These are phyloP conservation scores for Penicillium freii DNA, from an alignment of 2,329 filamentous ascomycete genomes.

Conservation along the genomic window DNA sequence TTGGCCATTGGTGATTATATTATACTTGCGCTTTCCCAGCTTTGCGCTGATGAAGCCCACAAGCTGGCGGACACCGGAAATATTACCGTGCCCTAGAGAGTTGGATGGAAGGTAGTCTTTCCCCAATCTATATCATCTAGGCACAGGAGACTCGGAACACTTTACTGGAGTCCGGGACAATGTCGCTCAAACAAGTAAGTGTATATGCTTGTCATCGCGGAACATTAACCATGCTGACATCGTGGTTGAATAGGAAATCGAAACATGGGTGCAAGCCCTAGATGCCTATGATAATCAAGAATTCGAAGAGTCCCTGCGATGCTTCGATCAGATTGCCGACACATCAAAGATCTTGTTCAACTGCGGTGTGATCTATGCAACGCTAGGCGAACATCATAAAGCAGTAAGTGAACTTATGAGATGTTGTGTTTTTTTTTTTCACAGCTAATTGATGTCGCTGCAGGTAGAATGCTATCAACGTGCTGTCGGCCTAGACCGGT, in stretches of 20 bases:
- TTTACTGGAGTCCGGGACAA: constrained; percentile 25
- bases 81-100: constrained; percentile 4
- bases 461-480: constrained; percentile 94
- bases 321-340: constrained; percentile 84
- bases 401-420: constrained; percentile 62
- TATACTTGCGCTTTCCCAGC: constrained; percentile 11
- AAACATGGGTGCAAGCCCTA: constrained; percentile 93
- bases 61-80: neutral
- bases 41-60: neutral
- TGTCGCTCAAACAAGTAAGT: constrained; percentile 62
- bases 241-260: constrained; percentile 74
- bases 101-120: constrained; percentile 6
- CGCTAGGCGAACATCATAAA: constrained; percentile 90
- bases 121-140: constrained; percentile 1
- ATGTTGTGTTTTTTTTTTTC: neutral
- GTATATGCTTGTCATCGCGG: neutral
- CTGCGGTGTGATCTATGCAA: constrained; percentile 95
- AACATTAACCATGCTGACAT: constrained; percentile 9
- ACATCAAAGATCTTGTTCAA: constrained; percentile 99
- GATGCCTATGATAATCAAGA: constrained; percentile 94
- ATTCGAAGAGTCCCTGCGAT: constrained; percentile 81
- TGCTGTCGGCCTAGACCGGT: constrained; percentile 85
- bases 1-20: constrained; percentile 14
- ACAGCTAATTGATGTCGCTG: constrained; percentile 11
- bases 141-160: neutral